Base-by-base conservation (phyloP, 352 stramenopile genomes). In the Thraustotheca clavata region DNA sequence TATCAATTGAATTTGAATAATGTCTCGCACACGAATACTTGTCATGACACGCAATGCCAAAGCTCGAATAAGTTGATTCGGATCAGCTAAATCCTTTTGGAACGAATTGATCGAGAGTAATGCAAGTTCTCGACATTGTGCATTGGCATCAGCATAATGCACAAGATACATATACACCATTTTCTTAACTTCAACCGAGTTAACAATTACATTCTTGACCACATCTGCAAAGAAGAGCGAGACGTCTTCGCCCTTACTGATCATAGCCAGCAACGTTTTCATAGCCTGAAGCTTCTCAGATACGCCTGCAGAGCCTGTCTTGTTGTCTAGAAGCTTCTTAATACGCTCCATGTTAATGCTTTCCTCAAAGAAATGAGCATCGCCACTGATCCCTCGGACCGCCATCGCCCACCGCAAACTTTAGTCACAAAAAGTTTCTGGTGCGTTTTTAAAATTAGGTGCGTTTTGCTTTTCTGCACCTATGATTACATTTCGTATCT, bases 111-210 rank as follows among this genome's bases (percentile, higher is more conserved):
- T 99, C 47, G 80, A 96, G 12, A 99, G 77, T 33, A 99, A 73
- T 47, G 95, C 95, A 20, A 99, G 76, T 73, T 99, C 96, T 16
- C 97, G 82, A 70, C 96, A 99, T 59, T 94, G 88, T 27, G 85
- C 78, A 71, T 98, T 96, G 50, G 82, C 79, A 77, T 99, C 95
- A 4, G 94, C 92, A 74, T 99, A 99, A 75, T 98, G 95, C n/a
- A 98, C 94, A 14, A 99, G 79, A 74, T 98, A 99, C 78, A 99
- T 99, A 77, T 99, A 99, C 24, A 99, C 96, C 78, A 99, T 96
- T 76, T 99, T 99, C 68, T 98, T 98, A n/a, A 99, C 91, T 72
- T 99, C 96, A 31, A 99, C 86, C 46, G 79, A 97, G 26, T 88
- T 89, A 29, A 95, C 86, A 62, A 95, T 90, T 16, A 95, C 85